phyloP scores from a whole-genome alignment of 2,329 filamentous ascomycete genomes.

The Didymella lethalis region DNA sequence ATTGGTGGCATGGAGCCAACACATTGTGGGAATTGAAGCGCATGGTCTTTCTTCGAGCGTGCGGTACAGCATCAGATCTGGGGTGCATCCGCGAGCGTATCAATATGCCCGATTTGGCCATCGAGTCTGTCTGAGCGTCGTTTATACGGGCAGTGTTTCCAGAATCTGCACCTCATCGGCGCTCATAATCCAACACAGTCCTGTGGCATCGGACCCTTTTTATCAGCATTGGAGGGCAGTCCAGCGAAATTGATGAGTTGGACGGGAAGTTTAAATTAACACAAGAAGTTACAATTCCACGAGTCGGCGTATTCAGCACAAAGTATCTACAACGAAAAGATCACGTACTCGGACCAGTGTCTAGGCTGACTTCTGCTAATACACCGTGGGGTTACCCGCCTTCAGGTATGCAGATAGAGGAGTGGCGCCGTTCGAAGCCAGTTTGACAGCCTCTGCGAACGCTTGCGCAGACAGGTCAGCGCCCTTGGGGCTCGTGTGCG shows the following conservation, averaged over 20 bases:
- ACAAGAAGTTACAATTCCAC: too few relatives aligned
- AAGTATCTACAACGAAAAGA: background rate
- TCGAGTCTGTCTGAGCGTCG: background rate
- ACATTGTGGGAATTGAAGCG: background rate
- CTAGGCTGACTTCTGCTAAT: background rate
- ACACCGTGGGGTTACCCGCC: background rate
- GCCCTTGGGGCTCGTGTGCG: background rate
- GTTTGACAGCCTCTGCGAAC: background rate
- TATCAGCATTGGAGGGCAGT: background rate
- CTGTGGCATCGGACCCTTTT: too few relatives aligned
- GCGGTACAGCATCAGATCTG: background rate
- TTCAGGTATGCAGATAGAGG: background rate
- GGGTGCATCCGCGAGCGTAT: background rate
- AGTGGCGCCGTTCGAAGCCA: background rate
- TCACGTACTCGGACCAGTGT: background rate
- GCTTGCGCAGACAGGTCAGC: background rate
- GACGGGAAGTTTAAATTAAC: too few relatives aligned
- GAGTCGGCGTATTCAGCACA: background rate
- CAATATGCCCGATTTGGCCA: background rate
- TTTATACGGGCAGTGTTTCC: background rate
- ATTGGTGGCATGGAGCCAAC: background rate
- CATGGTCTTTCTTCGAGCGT: background rate
- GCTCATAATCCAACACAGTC: too few relatives aligned
- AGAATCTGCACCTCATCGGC: background rate
- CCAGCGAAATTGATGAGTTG: too few relatives aligned